phyloP scores from a whole-genome alignment of 768 basidiomycete genomes.

The Gymnopilus junonius region DNA sequence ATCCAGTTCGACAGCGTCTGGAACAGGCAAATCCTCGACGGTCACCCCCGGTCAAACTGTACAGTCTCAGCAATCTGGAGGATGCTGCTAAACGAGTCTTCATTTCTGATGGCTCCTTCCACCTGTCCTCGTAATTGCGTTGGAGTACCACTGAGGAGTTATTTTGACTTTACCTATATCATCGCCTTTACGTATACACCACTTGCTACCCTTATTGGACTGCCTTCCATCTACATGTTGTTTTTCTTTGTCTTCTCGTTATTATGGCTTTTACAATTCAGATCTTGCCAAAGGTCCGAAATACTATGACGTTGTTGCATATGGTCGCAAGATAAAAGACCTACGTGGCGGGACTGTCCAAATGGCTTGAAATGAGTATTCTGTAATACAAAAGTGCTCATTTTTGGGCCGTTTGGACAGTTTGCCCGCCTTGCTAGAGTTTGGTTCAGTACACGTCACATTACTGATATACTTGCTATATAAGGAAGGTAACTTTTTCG shows the following conservation, averaged over 20 bases:
- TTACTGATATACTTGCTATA: not conserved
- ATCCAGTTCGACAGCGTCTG: constrained; percentile 73
- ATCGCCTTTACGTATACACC: constrained; percentile 39
- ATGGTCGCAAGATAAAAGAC: too few relatives aligned
- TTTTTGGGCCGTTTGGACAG: too few relatives aligned
- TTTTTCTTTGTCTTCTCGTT: constrained; percentile 20
- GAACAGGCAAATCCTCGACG: constrained; percentile 80
- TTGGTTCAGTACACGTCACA: too few relatives aligned
- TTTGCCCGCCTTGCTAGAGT: too few relatives aligned
- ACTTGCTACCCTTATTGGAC: constrained; percentile 38
- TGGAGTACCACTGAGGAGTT: constrained; percentile 12
- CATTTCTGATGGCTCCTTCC: constrained; percentile 6
- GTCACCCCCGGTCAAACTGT: constrained; percentile 87
- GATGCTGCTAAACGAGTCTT: constrained; percentile 72
- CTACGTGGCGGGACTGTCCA: too few relatives aligned
- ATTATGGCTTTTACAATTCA: constrained; percentile 19
- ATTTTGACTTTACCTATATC: constrained; percentile 35
- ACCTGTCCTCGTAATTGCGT: constrained; percentile 14
- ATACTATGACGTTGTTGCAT: not conserved
- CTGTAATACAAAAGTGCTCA: too few relatives aligned
- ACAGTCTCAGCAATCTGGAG: constrained; percentile 69
- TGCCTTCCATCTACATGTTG: constrained; percentile 28
- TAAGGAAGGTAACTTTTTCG: not conserved
- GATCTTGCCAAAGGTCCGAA: not conserved
- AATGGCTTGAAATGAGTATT: too few relatives aligned